Evolutionary conservation across 257 asterid species (phyloP).

Genomic region (Coffea eugenioides): DNA sequence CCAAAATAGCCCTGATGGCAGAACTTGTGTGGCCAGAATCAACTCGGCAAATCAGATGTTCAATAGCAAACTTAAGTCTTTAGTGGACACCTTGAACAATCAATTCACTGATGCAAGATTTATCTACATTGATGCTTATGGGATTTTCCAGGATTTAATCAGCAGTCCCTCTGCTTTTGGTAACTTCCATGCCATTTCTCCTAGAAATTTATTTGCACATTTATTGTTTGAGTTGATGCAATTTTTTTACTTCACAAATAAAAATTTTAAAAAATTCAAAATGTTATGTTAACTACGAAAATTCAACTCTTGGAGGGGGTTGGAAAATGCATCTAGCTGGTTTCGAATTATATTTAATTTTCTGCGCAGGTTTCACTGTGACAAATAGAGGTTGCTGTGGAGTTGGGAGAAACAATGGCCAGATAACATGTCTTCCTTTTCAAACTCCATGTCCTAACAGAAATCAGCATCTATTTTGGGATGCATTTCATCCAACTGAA

Average conservation of each 20-base stretch:
- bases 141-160: constrained; percentile 78
- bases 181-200: constrained; percentile 18
- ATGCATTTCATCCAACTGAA: constrained; percentile 85
- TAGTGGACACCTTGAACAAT: constrained; percentile 68
- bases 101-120: constrained; percentile 59
- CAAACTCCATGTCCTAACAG: constrained; percentile 72
- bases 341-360: too few species aligned
- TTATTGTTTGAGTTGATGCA: neutral
- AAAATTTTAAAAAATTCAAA: too few species aligned
- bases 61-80: constrained; percentile 49
- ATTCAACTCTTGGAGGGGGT: too few species aligned
- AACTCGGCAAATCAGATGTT: constrained; percentile 69
- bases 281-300: too few species aligned
- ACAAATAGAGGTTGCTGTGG: constrained; percentile 97
- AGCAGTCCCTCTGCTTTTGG: constrained; percentile 70
- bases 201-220: too few species aligned
- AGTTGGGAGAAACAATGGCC: constrained; percentile 92
- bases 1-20: constrained; percentile 85
- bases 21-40: constrained; percentile 65
- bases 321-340: too few species aligned
- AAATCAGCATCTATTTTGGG: constrained; percentile 71
- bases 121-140: constrained; percentile 71
- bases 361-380: constrained; percentile 61
- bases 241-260: too few species aligned
- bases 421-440: constrained; percentile 78